A percentile compares a stretch with the other conserved stretches of the same genome.
Evolutionary conservation across 345 rosid genomes (phyloP).

Genomic region (Acer campestre): DNA sequence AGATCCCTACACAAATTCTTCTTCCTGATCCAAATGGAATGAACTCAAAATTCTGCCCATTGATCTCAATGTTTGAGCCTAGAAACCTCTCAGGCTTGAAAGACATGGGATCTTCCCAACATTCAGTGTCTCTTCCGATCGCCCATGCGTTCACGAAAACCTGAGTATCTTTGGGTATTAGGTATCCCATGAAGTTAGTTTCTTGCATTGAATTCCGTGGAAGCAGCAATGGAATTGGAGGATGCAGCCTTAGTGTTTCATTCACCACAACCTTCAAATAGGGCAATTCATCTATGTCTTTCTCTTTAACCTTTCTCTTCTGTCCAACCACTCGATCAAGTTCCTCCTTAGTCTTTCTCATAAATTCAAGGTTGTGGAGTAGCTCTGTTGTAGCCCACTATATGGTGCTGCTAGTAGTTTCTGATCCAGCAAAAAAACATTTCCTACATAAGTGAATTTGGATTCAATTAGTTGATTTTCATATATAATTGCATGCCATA

Average conservation of each 20-base stretch:
- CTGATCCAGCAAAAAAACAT: neutral
- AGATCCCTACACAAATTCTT: constrained; percentile 32
- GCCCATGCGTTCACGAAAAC: constrained; percentile 11
- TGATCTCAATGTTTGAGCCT: constrained; percentile 22
- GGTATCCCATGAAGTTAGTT: constrained; percentile 13
- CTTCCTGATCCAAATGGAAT: constrained; percentile 38
- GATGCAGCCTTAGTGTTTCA: constrained; percentile 9
- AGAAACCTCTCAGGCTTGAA: constrained; percentile 38
- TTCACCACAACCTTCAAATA: constrained; percentile 22
- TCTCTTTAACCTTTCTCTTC: constrained; percentile 9
- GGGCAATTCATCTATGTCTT: neutral
- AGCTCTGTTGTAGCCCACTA: constrained; percentile 7
- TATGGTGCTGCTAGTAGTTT: neutral
- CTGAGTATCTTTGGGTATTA: constrained; percentile 6
- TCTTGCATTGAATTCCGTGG: neutral
- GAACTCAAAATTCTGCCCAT: constrained; percentile 27
- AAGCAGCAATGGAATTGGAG: neutral
- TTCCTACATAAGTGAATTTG: neutral
- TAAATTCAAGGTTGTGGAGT: constrained; percentile 15
- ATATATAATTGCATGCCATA: neutral
- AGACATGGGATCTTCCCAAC: constrained; percentile 28
- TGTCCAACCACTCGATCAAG: constrained; percentile 3
- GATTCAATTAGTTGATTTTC: neutral
- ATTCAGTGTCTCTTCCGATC: constrained; percentile 8
- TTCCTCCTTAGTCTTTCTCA: constrained; percentile 7